Percentiles rank a stretch among this genome's conserved stretches.
Evolutionary conservation across 1,139 yeast species (phyloP).

Genomic region (Magnusiomyces suaveolens): DNA sequence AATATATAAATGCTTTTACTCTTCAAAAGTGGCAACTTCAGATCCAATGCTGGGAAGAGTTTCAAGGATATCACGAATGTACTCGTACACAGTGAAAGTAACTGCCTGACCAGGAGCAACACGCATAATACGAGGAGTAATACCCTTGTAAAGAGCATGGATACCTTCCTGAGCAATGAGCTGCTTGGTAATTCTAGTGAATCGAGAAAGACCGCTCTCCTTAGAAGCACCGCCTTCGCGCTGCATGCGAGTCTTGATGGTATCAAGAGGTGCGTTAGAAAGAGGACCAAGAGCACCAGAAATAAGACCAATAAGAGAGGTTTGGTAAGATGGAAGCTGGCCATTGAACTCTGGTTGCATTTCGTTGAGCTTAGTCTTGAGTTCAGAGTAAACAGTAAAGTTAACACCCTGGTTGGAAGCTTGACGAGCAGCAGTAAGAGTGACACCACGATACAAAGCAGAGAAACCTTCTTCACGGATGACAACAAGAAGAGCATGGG

Average conservation of each 20-base stretch:
- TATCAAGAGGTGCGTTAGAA: slow-evolving; percentile 94
- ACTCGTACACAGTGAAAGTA: slow-evolving; percentile 93
- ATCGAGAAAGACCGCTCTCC: slow-evolving; percentile 67
- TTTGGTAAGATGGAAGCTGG: slow-evolving; percentile 81
- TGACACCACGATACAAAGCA: slow-evolving; percentile 91
- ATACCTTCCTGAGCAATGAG: slow-evolving; percentile 84
- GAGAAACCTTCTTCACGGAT: slow-evolving; percentile 84
- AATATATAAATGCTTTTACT: slow-evolving; percentile 20
- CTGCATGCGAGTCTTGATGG: slow-evolving; percentile 94
- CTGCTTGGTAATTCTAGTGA: slow-evolving; percentile 69
- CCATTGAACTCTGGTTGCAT: slow-evolving; percentile 46
- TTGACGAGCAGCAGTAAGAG: slow-evolving; percentile 93
- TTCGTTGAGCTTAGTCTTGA: slow-evolving; percentile 61
- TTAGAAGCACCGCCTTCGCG: slow-evolving; percentile 64
- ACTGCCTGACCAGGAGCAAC: slow-evolving; percentile 99
- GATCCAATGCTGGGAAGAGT: slow-evolving; percentile 35
- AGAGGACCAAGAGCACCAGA: slow-evolving; percentile 98
- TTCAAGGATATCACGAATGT: slow-evolving; percentile 62
- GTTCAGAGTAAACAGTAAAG: slow-evolving; percentile 86
- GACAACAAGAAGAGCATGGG: slow-evolving; percentile 79
- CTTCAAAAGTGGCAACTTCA: slow-evolving; percentile 28
- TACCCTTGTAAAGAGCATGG: slow-evolving; percentile 86
- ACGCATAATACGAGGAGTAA: slow-evolving; percentile 97
- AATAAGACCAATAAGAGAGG: slow-evolving; percentile 79
- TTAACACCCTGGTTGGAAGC: slow-evolving; percentile 98